phyloP scores from a whole-genome alignment of 2,329 filamentous ascomycete genomes.

The Cladosporium colombiae region DNA sequence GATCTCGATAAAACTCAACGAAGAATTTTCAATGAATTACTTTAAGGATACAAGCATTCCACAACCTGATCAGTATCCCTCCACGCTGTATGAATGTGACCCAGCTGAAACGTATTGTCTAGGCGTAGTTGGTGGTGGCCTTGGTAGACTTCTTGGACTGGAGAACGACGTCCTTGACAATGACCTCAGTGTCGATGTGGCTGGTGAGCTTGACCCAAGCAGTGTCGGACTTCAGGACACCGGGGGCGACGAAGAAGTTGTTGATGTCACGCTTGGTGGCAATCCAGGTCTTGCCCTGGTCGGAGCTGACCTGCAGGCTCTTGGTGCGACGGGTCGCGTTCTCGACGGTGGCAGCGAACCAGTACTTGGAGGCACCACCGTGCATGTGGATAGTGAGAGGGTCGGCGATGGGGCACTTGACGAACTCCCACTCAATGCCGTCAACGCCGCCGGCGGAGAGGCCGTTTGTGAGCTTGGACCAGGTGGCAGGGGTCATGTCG shows the following conservation, averaged over 20 bases:
- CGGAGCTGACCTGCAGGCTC: constrained; percentile 27
- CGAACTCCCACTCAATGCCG: constrained; percentile 36
- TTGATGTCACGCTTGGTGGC: constrained; percentile 24
- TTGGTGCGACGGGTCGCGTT: constrained; percentile 27
- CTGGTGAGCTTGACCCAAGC: constrained; percentile 28
- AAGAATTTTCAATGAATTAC: no score
- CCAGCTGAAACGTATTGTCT: background rate
- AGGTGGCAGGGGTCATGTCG: constrained; percentile 24
- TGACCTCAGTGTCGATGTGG: constrained; percentile 17
- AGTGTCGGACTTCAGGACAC: constrained; percentile 18
- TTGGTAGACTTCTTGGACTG: background rate
- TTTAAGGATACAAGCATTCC: background rate
- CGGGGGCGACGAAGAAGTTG: constrained; percentile 29
- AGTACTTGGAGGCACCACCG: constrained; percentile 28
- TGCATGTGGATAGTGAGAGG: constrained; percentile 29
- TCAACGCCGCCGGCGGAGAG: constrained; percentile 20
- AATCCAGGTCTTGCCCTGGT: constrained; percentile 29
- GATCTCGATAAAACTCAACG: no score
- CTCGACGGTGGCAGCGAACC: constrained; percentile 30
- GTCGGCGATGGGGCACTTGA: constrained; percentile 29
- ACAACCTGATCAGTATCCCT: background rate
- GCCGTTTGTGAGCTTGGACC: constrained; percentile 22
- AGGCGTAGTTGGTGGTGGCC: constrained; percentile 15
- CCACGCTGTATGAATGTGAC: background rate
- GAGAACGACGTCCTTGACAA: constrained; percentile 18